Evolutionary conservation across 805 yeast genomes (phyloP), one percentile per base, ranked within the genome.

Genomic region (Yarrowia sp.): DNA sequence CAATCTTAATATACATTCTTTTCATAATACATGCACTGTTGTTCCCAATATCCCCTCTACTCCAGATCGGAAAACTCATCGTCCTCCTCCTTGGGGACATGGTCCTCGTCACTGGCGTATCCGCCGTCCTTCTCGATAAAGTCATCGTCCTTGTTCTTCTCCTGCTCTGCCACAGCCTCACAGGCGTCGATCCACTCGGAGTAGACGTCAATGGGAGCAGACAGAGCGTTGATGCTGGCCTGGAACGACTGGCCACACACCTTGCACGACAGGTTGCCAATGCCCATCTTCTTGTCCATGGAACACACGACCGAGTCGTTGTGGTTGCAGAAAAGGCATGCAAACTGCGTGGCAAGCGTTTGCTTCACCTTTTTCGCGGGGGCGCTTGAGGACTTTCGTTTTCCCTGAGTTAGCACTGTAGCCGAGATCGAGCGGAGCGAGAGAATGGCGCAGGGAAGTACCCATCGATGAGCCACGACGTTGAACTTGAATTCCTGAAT

Each of bases 111-210:
- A 11, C 26, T 22, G n/a, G 40, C 56, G 46, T 48, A 63, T 14
- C 56, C 67, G 11, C 56, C 67, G 56, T 63, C 67, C 67, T 63
- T 63, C 38, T 59, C 65, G 19, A 63, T 48, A 26, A 63, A 63
- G 26, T 63, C 67, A 16, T 63, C 67, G 38, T 63, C 67, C 67
- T 63, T 63, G 46, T 67, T 67, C 36, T 74, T 50, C 45, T 70
- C 70, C 80, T 89, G 91, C 72, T 89, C 91, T 0, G 94, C 95
- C 66, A 90, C 89, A 42, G 90, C 92, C 74, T 90, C 96, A 79
- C 94, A 90, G 0, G 98, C 98, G 81, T 94, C 99, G 67, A 92
- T 92, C 99, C 99, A 94, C 77, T 94, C 98, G 61, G 97, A 89
- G 77, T 94, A 94, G 15, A 94, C 90, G 79, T 94, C 99, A 50